Base-by-base conservation (phyloP, 306 rosid species). In the Sicyos edulis region DNA sequence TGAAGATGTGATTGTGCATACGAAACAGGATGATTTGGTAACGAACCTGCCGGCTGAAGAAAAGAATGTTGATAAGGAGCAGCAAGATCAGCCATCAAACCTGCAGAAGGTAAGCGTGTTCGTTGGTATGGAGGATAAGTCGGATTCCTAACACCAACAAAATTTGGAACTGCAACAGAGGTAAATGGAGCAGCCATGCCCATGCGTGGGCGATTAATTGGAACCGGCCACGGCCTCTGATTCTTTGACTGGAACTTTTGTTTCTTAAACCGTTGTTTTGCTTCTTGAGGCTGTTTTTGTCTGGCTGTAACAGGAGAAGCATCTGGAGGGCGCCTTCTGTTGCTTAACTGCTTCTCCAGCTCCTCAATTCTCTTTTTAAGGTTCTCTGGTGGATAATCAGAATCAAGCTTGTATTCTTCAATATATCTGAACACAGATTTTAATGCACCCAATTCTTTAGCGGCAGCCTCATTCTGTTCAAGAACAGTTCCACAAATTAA, bases 391-490 rank as follows among this genome's bases (percentile, higher is more conserved):
- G 95, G 96, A 78, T 82, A 89, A 73, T 80, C 87, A 71, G 83
- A 81, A 56, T 86, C 83, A 21, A 92, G 95, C 65, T 89, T 86
- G 75, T 80, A 77, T 24, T 71, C 86, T 80, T 85, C 89, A 55
- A 92, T 88, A 60, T 57, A 63, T 82, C 78, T 87, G 40, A 89
- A 75, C 44, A 88, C 89, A 4, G 85, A 79, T 78, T 71, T 85
- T 82, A 92, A 54, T 49, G 87, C 83, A 76, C 82, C 81, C 32
- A 82, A 70, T 86, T 92, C 95, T 80, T 84, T 88, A 56, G 88
- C 76, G 8, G 70, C 71, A 73, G 80, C 82, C 82, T 86, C 95
- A 73, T 71, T 78, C 98, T 89, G 87, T 81, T 81, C 69, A 81
- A 29, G 63, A 75, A 17, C 63, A 72, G 75, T 45, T 68, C 81